Evolutionary conservation across 495 filamentous ascomycete species (phyloP).

Genomic region (Lasiosphaeria hispida): DNA sequence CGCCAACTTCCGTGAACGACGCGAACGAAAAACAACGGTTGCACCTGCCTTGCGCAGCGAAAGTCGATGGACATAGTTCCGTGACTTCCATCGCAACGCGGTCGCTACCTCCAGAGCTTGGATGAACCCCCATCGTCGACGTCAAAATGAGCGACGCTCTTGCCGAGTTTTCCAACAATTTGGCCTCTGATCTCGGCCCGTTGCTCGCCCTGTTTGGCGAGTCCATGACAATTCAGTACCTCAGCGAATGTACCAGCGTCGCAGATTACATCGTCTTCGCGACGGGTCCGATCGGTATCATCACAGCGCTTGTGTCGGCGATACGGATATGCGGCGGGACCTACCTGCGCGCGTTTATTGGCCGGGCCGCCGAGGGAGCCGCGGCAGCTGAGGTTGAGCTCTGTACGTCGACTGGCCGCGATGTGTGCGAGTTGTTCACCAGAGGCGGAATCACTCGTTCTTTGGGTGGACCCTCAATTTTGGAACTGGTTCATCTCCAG

Average conservation of each 20-base stretch:
- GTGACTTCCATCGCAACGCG: no score
- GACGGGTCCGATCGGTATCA: not conserved
- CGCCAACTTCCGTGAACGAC: no score
- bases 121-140: no score
- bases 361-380: not conserved
- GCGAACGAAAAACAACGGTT: no score
- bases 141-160: no score
- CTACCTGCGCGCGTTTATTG: not conserved
- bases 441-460: not conserved
- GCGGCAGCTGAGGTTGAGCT: not conserved
- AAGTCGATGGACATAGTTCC: no score
- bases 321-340: not conserved
- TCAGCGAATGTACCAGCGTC: not conserved
- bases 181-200: not conserved
- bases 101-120: no score
- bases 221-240: slow-evolving; percentile 1
- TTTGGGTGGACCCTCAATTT: not conserved
- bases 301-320: not conserved
- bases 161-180: not conserved
- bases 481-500: not conserved
- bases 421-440: not conserved
- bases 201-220: slow-evolving; percentile 4
- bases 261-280: slow-evolving; percentile 1
- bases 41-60: no score
- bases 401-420: not conserved